Evolutionary conservation across 495 filamentous ascomycete species (phyloP).

Genomic region (Aspergillus hancockii): DNA sequence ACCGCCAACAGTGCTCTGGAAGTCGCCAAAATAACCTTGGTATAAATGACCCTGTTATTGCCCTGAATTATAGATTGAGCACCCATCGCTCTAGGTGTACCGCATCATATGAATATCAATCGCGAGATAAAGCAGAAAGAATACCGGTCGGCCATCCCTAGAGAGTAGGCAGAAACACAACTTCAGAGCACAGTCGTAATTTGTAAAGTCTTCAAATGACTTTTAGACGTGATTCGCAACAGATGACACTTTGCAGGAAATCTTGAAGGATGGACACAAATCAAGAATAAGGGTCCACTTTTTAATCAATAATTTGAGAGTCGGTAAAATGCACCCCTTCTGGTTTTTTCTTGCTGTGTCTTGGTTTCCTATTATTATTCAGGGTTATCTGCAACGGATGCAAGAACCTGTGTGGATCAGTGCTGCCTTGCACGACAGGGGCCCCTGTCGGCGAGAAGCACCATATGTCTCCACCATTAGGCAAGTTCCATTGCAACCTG

Average conservation of each 20-base stretch:
- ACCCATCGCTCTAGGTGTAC: not conserved
- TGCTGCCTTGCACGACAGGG: not conserved
- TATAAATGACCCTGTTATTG: not conserved
- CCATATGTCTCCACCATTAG: conserved; percentile 3
- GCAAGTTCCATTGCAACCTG: conserved; percentile 3
- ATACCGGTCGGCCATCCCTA: not conserved
- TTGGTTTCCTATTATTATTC: not conserved
- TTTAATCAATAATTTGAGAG: not conserved
- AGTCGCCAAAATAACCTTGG: not conserved
- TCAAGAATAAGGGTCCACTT: not conserved
- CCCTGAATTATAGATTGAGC: not conserved
- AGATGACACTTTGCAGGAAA: not conserved
- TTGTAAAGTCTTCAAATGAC: not conserved
- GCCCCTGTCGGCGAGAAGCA: not conserved
- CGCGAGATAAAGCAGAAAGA: not conserved
- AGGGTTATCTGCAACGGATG: not conserved
- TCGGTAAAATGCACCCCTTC: not conserved
- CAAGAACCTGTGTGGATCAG: not conserved
- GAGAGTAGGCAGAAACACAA: not conserved
- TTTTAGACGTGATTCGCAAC: not conserved
- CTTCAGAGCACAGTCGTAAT: not conserved
- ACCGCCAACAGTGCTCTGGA: not conserved
- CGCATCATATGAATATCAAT: not conserved
- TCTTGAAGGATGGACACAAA: not conserved
- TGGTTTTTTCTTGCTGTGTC: not conserved